These are phyloP conservation scores for Alisma plantagoaquatica DNA, from an alignment of 106 monocot genomes.

Conservation along the genomic window DNA sequence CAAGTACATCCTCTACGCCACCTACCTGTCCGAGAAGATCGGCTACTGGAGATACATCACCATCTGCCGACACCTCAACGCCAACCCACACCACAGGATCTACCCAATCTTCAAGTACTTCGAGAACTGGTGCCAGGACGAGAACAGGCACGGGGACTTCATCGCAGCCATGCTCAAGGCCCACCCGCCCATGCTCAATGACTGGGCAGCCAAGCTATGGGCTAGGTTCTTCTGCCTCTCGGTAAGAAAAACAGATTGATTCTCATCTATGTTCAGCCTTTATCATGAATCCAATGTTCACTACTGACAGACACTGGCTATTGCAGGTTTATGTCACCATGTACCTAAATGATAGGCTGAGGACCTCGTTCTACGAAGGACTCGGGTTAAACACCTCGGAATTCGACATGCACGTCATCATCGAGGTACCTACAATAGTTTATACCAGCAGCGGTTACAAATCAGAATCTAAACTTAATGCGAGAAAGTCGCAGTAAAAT, in stretches of 20 bases:
- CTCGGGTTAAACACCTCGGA: slow-evolving; percentile 93
- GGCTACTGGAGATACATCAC: slow-evolving; percentile 99
- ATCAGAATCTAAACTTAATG: neutral
- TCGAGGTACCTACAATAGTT: slow-evolving; percentile 63
- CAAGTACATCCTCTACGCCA: slow-evolving; percentile 97
- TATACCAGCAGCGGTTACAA: neutral
- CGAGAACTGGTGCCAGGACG: slow-evolving; percentile 99
- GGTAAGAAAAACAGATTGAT: slow-evolving; percentile 31
- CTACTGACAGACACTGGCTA: too few species aligned
- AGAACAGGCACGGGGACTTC: slow-evolving; percentile 98
- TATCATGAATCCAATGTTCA: too few species aligned
- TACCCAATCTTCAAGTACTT: slow-evolving; percentile 99
- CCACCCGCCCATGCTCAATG: slow-evolving; percentile 97
- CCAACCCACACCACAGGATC: slow-evolving; percentile 73
- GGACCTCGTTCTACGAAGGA: slow-evolving; percentile 89
- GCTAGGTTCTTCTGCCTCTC: slow-evolving; percentile 96
- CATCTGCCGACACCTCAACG: slow-evolving; percentile 88
- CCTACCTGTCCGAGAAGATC: slow-evolving; percentile 92
- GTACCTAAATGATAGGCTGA: slow-evolving; percentile 92
- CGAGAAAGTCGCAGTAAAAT: neutral
- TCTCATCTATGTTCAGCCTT: neutral
- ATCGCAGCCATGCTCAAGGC: slow-evolving; percentile 95
- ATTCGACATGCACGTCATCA: slow-evolving; percentile 98
- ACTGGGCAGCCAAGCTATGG: slow-evolving; percentile 99
- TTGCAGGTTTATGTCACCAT: slow-evolving; percentile 93